Percentiles rank a stretch among this genome's conserved stretches.
phyloP scores from a whole-genome alignment of 2,329 filamentous ascomycete species.

The Colletotrichum siamense region DNA sequence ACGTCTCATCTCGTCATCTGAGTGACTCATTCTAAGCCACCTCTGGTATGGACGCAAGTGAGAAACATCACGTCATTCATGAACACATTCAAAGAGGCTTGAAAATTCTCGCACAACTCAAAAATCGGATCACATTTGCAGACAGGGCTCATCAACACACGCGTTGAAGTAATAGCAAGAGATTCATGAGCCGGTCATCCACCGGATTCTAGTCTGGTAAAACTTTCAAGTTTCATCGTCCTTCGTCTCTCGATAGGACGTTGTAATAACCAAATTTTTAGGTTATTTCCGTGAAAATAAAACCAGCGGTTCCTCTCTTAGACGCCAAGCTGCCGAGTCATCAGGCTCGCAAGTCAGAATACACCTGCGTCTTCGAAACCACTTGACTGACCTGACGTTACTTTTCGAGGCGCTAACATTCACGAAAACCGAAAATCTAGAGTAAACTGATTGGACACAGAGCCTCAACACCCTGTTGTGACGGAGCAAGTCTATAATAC shows the following conservation, averaged over 20 bases:
- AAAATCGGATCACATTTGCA: neutral
- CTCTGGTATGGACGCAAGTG: neutral
- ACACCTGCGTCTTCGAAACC: neutral
- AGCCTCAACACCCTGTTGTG: neutral
- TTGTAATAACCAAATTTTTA: neutral
- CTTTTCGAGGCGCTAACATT: neutral
- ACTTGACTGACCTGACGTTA: neutral
- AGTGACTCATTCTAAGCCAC: neutral
- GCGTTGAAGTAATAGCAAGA: neutral
- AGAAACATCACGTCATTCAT: neutral
- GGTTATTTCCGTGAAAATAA: neutral
- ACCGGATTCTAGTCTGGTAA: neutral
- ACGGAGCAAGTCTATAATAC: neutral
- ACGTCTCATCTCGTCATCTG: neutral
- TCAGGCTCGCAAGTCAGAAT: neutral
- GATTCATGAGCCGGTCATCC: neutral
- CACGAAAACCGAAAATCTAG: fast-evolving
- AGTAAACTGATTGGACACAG: neutral
- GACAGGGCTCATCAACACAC: neutral
- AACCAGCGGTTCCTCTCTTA: neutral
- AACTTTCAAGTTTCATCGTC: neutral
- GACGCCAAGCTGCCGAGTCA: neutral
- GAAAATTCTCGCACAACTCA: neutral
- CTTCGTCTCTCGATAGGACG: neutral
- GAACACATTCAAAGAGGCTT: neutral